Percentiles rank a stretch among this genome's conserved stretches.
Conservation (phyloP, 129 eudicot species). For the Tagetes erecta region DNA sequence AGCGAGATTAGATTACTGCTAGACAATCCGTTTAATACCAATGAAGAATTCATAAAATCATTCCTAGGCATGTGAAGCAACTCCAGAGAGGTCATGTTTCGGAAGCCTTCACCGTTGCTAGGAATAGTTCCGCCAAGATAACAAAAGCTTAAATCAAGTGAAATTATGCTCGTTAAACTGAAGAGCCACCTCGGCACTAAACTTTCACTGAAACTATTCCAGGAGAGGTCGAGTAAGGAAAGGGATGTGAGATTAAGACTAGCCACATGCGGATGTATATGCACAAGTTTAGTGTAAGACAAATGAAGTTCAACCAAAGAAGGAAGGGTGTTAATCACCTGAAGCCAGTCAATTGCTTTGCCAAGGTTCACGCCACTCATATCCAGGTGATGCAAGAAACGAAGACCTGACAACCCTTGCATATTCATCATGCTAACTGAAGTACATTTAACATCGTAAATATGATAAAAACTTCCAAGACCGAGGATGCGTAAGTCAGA, state of each 20-base stretch:
- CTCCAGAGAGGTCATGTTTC: not conserved
- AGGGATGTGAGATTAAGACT: not conserved
- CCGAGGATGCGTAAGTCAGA: not conserved
- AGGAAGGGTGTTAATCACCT: not conserved
- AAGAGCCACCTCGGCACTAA: not conserved
- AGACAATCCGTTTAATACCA: not conserved
- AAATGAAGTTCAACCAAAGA: not conserved
- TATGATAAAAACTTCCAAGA: not conserved
- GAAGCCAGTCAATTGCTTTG: not conserved
- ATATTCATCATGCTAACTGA: not conserved
- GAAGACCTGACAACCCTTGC: slow-evolving; percentile 5
- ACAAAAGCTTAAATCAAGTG: not conserved
- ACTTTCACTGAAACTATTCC: not conserved
- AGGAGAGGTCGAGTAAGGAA: not conserved
- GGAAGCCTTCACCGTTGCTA: not conserved
- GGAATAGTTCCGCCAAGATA: not conserved
- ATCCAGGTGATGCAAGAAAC: not conserved
- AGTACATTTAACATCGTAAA: not conserved
- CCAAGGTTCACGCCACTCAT: not conserved
- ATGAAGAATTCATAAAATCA: not conserved
- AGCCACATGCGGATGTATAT: not conserved
- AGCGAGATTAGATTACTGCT: slow-evolving; percentile 3
- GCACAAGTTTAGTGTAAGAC: not conserved
- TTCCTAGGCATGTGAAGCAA: not conserved
- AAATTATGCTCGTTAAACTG: not conserved